Conservation (phyloP, 164 flowering plant genomes). For the Vitis cinerea region DNA sequence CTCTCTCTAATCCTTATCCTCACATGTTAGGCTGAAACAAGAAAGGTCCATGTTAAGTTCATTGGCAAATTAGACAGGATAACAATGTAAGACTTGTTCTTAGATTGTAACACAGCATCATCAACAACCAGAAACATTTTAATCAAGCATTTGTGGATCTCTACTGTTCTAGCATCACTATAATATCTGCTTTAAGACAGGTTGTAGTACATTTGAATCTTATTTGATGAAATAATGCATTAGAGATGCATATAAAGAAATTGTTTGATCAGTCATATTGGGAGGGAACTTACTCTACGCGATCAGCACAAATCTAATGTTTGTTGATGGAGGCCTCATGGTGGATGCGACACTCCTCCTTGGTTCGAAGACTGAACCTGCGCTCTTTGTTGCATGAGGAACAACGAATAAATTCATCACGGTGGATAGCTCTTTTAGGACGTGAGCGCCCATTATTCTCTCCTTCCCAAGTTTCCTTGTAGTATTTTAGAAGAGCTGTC, state of each 20-base stretch:
- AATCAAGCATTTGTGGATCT: too few species aligned
- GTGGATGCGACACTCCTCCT: slow-evolving; percentile 20
- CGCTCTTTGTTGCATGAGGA: slow-evolving; percentile 24
- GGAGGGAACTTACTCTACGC: slow-evolving; percentile 16
- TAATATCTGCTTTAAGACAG: too few species aligned
- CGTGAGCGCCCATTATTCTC: background rate
- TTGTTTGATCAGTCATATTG: too few species aligned
- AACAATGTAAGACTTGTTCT: background rate
- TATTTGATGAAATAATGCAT: too few species aligned
- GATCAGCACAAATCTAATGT: slow-evolving; percentile 23
- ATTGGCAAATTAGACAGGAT: background rate
- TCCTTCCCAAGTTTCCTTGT: slow-evolving; percentile 12
- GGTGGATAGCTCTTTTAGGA: slow-evolving; percentile 15
- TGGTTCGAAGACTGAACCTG: slow-evolving; percentile 23
- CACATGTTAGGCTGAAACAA: slow-evolving; percentile 21
- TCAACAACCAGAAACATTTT: too few species aligned
- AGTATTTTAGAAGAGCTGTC: slow-evolving; percentile 29
- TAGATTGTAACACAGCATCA: too few species aligned
- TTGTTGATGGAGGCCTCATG: slow-evolving; percentile 23
- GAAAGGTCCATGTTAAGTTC: background rate
- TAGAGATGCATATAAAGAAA: too few species aligned
- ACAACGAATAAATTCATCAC: slow-evolving; percentile 39
- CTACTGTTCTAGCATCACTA: too few species aligned
- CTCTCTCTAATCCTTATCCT: slow-evolving; percentile 21
- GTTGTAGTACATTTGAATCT: too few species aligned